phyloP scores from a whole-genome alignment of 2,329 filamentous ascomycete species.

The Pezicula carpinea region DNA sequence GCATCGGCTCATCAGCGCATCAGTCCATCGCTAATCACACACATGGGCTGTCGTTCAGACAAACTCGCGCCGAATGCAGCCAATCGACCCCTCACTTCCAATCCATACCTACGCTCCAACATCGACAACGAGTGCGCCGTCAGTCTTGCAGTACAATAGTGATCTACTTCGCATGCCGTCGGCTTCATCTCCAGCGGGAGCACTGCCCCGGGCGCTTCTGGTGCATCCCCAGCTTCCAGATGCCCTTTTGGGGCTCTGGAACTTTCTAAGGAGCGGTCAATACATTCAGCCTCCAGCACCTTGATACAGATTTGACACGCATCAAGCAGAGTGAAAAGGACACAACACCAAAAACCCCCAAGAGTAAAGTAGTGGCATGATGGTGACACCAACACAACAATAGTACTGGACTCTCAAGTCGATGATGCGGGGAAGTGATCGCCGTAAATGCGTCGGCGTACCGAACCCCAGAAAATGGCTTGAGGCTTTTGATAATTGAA shows the following conservation, averaged over 20 bases:
- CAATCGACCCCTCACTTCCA: not conserved
- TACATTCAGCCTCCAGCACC: not conserved
- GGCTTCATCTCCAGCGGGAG: not conserved
- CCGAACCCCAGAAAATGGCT: not conserved
- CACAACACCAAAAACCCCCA: too few species aligned
- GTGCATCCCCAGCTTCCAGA: not conserved
- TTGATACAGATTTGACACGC: not conserved
- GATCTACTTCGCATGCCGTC: too few species aligned
- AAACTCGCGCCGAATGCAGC: not conserved
- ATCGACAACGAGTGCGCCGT: too few species aligned
- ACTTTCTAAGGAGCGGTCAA: not conserved
- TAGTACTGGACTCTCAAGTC: not conserved
- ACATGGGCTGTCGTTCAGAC: not conserved
- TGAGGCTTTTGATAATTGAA: not conserved
- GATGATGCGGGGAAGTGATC: not conserved
- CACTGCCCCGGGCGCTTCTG: not conserved
- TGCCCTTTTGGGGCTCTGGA: not conserved
- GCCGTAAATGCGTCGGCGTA: too few species aligned
- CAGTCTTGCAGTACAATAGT: too few species aligned
- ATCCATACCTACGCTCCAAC: too few species aligned
- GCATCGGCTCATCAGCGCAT: not conserved
- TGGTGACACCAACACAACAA: too few species aligned
- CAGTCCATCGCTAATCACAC: not conserved
- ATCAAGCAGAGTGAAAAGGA: too few species aligned
- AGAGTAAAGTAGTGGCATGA: too few species aligned